A percentile compares a stretch with the other conserved stretches of the same genome.
Evolutionary conservation across 164 flowering plant genomes (phyloP).

Genomic region (Berberis thunbergii): DNA sequence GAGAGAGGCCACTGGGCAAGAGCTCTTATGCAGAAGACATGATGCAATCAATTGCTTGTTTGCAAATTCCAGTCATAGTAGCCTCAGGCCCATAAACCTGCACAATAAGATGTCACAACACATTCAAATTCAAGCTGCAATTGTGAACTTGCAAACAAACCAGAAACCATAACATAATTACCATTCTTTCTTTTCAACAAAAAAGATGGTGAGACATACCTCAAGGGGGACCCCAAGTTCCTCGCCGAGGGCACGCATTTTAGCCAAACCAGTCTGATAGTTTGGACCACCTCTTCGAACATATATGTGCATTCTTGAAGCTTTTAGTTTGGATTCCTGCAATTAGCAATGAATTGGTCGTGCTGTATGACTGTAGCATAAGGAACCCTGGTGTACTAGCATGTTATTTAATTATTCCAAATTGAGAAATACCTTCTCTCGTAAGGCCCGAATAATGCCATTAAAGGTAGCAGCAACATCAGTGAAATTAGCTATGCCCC

Average conservation of each 20-base stretch:
- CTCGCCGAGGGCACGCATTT: conserved; percentile 78
- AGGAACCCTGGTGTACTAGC: too few species aligned
- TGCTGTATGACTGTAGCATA: too few species aligned
- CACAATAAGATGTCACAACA: conserved; percentile 8
- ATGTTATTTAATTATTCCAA: conserved; percentile 17
- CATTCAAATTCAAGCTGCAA: too few species aligned
- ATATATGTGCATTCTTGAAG: conserved; percentile 79
- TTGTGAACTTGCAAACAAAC: background rate
- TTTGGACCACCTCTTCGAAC: conserved; percentile 98
- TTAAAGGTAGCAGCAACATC: conserved; percentile 82
- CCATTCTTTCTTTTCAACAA: too few species aligned
- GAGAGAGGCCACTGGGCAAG: too few species aligned
- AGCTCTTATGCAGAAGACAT: conserved; percentile 39
- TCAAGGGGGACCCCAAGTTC: conserved; percentile 80
- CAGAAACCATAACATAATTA: background rate
- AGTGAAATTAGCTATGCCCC: conserved; percentile 90
- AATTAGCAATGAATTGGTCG: too few species aligned
- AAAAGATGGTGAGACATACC: conserved; percentile 29
- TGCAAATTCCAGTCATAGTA: conserved; percentile 98
- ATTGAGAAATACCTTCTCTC: conserved; percentile 53
- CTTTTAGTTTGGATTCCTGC: conserved; percentile 72
- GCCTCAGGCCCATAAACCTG: conserved; percentile 95
- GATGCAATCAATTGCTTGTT: conserved; percentile 84
- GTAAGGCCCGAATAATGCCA: conserved; percentile 71
- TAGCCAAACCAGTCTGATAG: conserved; percentile 80